Evolutionary conservation across 495 filamentous ascomycete species (phyloP), one percentile per base, ranked within the genome.

Genomic region (Xylaria nigripes): DNA sequence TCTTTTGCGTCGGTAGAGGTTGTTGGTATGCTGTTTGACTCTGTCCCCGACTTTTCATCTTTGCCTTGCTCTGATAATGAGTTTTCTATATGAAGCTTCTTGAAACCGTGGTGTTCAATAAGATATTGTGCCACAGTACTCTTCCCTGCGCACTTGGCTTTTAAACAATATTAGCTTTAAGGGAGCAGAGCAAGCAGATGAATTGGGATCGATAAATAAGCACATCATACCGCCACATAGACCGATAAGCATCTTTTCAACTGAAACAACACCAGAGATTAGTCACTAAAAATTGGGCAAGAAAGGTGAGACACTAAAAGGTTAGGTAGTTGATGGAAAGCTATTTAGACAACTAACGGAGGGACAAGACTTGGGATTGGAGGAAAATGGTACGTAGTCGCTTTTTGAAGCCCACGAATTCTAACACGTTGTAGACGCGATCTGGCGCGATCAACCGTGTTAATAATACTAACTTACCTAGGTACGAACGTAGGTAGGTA

Each of bases 61-160:
- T 41, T 23, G 36, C 38, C 19, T 16, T 40, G 32, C 24, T 21
- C 46, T 12, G 8, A 24, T 21, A 23, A 16, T 18, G 3, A 27
- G 0, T n/a, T 56, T 5, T 55, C 53, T 34, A 85, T 62, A 41
- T 68, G 68, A 23, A 90, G 68, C 9, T 73, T 76, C 38, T 73
- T 80, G 63, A 96, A 98, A 23, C 78, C 84, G 64, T 95, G 82
- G 38, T 87, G 73, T 23, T 86, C 71, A 54, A 88, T 79, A 12
- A 98, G 79, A 63, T 91, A 95, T 27, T 86, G 75, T 45, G 90
- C 89, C 42, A 96, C 83, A 12, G 89, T 86, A 61, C 82, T 81
- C 70, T 95, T 96, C 55, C 93, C 93, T 27, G 92, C 83, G 68
- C 89, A 96, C 52, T 95, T 89, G 52, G 86, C 91, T 94, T 18